phyloP scores from a whole-genome alignment of 176 grass and related monocot species.

The Aegilops tauschii region DNA sequence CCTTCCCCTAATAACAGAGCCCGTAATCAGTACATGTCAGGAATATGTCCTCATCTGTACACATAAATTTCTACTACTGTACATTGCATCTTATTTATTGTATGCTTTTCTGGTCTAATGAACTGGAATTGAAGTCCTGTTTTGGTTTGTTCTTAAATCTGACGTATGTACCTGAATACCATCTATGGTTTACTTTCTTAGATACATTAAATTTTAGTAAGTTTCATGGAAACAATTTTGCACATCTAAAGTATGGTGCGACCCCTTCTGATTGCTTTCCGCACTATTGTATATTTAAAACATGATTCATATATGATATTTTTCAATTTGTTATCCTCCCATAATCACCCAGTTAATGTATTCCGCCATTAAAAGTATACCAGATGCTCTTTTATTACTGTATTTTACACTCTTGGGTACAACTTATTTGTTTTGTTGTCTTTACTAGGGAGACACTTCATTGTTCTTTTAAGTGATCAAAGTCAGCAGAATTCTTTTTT shows the following conservation, averaged over 20 bases:
- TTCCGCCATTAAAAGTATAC: background rate
- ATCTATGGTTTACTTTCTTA: background rate
- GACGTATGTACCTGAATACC: slow-evolving; percentile 41
- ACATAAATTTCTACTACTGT: no score
- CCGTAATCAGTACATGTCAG: no score
- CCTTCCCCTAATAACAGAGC: no score
- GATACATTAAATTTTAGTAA: background rate
- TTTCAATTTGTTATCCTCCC: background rate
- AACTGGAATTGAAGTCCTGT: no score
- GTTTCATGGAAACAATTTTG: slow-evolving; percentile 37
- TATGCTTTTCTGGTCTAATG: no score
- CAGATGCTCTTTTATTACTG: background rate
- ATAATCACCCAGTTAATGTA: background rate
- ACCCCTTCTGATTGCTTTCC: no score
- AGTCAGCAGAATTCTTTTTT: background rate
- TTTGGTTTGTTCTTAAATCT: slow-evolving; percentile 63
- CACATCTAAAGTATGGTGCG: no score
- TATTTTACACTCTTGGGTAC: background rate
- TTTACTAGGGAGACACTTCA: background rate
- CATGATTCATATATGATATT: slow-evolving; percentile 31
- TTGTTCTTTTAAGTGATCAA: background rate
- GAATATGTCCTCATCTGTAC: no score
- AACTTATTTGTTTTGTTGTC: background rate
- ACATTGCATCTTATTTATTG: no score
- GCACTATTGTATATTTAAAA: slow-evolving; percentile 18